Percentiles rank a stretch among this genome's conserved stretches.
phyloP scores from a whole-genome alignment of 257 asterid species.

The Solanum chmielewskii region DNA sequence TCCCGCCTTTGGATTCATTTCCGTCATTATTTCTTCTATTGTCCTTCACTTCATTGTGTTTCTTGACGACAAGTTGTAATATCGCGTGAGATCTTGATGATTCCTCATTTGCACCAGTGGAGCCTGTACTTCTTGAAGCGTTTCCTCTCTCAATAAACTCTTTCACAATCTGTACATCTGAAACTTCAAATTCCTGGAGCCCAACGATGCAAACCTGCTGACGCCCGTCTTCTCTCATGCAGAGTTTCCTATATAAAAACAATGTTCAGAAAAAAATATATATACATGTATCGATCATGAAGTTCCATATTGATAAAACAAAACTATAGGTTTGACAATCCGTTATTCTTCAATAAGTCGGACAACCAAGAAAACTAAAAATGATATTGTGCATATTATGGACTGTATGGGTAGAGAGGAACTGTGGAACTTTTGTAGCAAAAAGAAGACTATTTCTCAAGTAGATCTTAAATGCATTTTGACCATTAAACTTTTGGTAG shows the following conservation, averaged over 20 bases:
- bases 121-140: slow-evolving; percentile 93
- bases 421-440: background rate
- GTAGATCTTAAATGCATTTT: background rate
- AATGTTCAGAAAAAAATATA: background rate
- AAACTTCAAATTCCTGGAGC: slow-evolving; percentile 96
- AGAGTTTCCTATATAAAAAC: slow-evolving; percentile 58
- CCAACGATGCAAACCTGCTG: slow-evolving; percentile 99
- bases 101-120: slow-evolving; percentile 99
- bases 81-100: slow-evolving; percentile 98
- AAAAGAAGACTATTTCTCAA: background rate
- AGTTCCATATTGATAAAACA: background rate
- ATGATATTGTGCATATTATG: background rate
- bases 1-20: slow-evolving; percentile 68
- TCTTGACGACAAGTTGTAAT: slow-evolving; percentile 84
- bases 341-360: background rate
- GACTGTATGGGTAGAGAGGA: background rate
- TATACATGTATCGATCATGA: background rate
- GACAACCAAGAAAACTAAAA: background rate
- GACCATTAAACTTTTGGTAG: background rate
- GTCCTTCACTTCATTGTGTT: slow-evolving; percentile 87
- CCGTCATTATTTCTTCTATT: slow-evolving; percentile 61
- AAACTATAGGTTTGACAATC: background rate
- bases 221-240: slow-evolving; percentile 99
- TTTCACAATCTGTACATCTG: slow-evolving; percentile 90
- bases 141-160: slow-evolving; percentile 95